Evolutionary conservation across 768 basidiomycete species (phyloP), one percentile per base, ranked within the genome.

Genomic region (Sistotremastrum niveocremeum): DNA sequence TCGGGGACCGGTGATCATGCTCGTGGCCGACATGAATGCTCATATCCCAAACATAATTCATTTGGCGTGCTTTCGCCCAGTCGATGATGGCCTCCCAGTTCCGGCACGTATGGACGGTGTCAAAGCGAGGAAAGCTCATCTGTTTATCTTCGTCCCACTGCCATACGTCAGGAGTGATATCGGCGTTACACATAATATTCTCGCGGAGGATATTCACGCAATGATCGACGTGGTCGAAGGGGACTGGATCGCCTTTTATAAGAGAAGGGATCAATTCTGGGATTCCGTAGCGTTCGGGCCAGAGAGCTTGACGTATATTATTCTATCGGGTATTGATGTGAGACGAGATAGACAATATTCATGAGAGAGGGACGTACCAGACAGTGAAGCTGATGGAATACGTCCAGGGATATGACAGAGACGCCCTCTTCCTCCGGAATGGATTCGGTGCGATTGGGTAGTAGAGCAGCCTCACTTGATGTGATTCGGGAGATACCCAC

Each of bases 341-440:
- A n/a, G n/a, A n/a, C n/a, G n/a, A n/a, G n/a, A n/a, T n/a, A n/a
- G n/a, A n/a, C n/a, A n/a, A n/a, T n/a, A n/a, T n/a, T n/a, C n/a
- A n/a, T n/a, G n/a, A n/a, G n/a, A 11, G 38, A 30, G 28, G 9
- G n/a, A 51, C 51, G 5, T 48, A 58, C 58, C 28, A 60, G 40
- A 42, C 57, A 56, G 43, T 60, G 59, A 6, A 60, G 44, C 38
- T 58, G 50, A 44, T 60, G 59, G 44, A 60, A 60, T 4, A 60
- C 57, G n/a, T 60, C 59, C 4, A 57, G 39, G 4, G 44, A 47
- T 7, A 48, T 49, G 9, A 59, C 49, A 40, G 50, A 60, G 37
- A 54, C 49, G 4, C 45, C 55, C 11, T 51, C 50, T 11, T 57
- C 55, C 9, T 49, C 53, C 4, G 49, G 47, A 11, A 60, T 56